These are phyloP conservation scores for Cyberlindnera misumaiensis DNA, from an alignment of 805 yeast species.

Conservation along the genomic window DNA sequence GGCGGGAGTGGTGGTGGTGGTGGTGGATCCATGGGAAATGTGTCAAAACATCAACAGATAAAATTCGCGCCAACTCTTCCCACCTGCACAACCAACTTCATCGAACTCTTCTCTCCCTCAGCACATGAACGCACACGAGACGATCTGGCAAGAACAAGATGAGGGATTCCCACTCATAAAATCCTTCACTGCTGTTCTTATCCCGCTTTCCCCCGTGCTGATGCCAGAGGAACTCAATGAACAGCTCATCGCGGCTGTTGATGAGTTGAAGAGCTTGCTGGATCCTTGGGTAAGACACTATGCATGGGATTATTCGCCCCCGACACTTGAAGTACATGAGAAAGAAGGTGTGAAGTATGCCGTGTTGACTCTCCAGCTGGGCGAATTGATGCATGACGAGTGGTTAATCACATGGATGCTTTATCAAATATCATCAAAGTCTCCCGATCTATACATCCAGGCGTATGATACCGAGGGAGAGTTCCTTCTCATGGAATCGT, in stretches of 20 bases:
- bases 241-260: conserved; percentile 11
- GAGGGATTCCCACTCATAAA: neutral
- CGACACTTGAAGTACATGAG: conserved; percentile 1
- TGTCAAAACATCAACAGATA: too few relatives aligned
- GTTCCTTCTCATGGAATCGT: conserved; percentile 42
- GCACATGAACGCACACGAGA: too few relatives aligned
- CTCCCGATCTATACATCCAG: conserved; percentile 36
- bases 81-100: too few relatives aligned
- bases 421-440: conserved; percentile 28
- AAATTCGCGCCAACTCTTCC: too few relatives aligned
- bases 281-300: conserved; percentile 32
- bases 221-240: conserved; percentile 12
- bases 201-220: conserved; percentile 20
- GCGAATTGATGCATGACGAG: conserved; percentile 38
- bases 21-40: neutral
- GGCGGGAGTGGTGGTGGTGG: neutral
- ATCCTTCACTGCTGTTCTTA: neutral
- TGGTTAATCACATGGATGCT: conserved; percentile 37
- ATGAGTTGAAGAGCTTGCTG: conserved; percentile 22
- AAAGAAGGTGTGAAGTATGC: conserved; percentile 14
- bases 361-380: conserved; percentile 35
- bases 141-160: neutral
- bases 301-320: conserved; percentile 34
- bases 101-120: too few relatives aligned
- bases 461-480: conserved; percentile 52